These are phyloP conservation scores for Vigna mungo DNA, from an alignment of 306 rosid species.

Conservation along the genomic window DNA sequence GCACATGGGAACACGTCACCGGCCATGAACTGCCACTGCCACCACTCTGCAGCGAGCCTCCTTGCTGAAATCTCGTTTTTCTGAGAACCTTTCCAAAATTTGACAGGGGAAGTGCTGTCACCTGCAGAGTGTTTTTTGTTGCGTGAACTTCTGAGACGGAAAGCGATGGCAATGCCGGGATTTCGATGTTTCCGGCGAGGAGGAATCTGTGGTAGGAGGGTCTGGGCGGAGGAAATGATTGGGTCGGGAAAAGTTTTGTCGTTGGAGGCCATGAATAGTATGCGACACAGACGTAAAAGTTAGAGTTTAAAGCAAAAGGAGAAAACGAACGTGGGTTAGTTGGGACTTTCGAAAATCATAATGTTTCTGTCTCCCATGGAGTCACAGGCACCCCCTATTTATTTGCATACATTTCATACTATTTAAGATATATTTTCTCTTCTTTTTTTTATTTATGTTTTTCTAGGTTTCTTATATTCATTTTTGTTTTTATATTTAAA, in stretches of 20 bases:
- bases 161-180: not conserved
- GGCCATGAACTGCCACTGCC: conserved; percentile 49
- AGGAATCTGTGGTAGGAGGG: conserved; percentile 22
- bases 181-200: conserved; percentile 41
- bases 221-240: conserved; percentile 37
- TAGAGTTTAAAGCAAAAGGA: not conserved
- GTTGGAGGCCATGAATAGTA: not conserved
- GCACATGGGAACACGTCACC: not conserved
- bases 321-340: not conserved
- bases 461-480: too few relatives aligned
- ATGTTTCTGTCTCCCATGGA: not conserved
- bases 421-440: too few relatives aligned
- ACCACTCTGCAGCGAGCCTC: conserved; percentile 71
- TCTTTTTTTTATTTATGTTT: too few relatives aligned
- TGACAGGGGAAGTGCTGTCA: conserved; percentile 9
- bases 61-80: conserved; percentile 55
- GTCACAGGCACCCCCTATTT: not conserved
- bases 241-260: not conserved
- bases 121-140: not conserved
- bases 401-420: not conserved
- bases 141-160: conserved; percentile 26
- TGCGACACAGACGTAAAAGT: not conserved
- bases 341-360: not conserved
- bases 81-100: not conserved
- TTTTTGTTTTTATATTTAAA: too few relatives aligned